These are phyloP conservation scores for Fusarium sp. DNA, from an alignment of 2,329 filamentous ascomycete genomes.

Conservation along the genomic window DNA sequence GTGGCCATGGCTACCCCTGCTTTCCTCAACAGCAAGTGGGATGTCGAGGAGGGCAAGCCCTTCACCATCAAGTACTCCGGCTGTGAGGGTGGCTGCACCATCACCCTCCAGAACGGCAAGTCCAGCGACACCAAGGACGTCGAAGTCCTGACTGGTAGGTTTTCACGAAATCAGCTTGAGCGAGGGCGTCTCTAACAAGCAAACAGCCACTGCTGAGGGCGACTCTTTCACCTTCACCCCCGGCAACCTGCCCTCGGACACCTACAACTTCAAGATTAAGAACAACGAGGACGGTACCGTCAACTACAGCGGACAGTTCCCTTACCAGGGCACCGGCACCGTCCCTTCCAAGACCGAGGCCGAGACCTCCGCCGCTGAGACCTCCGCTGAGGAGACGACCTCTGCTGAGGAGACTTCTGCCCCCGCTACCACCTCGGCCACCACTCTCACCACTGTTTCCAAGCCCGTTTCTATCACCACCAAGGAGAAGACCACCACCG, in stretches of 20 bases:
- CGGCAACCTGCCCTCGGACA: conserved; percentile 43
- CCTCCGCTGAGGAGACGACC: conserved; percentile 14
- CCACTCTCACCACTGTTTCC: conserved; percentile 34
- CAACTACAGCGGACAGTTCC: conserved; percentile 52
- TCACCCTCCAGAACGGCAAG: conserved; percentile 49
- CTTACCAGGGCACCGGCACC: conserved; percentile 43
- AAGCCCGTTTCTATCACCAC: conserved; percentile 20
- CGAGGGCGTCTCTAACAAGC: not conserved
- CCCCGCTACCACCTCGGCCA: conserved; percentile 28
- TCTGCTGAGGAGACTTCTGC: conserved; percentile 7
- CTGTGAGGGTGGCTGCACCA: conserved; percentile 51
- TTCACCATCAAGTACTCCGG: conserved; percentile 50
- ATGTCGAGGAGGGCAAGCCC: conserved; percentile 45
- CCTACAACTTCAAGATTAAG: conserved; percentile 52
- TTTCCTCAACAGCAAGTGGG: conserved; percentile 49
- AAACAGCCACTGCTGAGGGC: conserved; percentile 29
- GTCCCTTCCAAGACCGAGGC: conserved; percentile 26
- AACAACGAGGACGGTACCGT: conserved; percentile 40
- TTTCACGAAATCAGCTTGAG: not conserved
- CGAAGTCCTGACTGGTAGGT: conserved; percentile 49
- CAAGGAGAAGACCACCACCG: conserved; percentile 23
- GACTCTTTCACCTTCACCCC: conserved; percentile 47
- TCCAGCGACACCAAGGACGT: conserved; percentile 45
- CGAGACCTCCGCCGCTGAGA: conserved; percentile 15
- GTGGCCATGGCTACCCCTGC: conserved; percentile 45